Conservation (phyloP, 2,329 filamentous ascomycete species). For the Xylaria sp. region DNA sequence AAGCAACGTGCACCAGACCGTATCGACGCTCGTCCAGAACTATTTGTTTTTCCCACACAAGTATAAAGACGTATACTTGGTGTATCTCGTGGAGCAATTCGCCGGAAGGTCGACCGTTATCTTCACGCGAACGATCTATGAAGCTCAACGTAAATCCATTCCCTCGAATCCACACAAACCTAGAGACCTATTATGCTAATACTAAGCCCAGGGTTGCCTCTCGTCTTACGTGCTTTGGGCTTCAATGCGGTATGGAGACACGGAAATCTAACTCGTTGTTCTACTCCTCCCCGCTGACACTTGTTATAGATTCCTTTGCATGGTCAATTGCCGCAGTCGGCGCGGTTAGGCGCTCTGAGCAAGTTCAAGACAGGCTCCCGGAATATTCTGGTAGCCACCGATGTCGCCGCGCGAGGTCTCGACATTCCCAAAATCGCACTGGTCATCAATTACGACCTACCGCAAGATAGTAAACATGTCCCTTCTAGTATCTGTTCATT, state of each 20-base stretch:
- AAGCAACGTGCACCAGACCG: conserved; percentile 6
- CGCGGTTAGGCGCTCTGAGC: conserved; percentile 85
- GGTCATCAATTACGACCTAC: conserved; percentile 75
- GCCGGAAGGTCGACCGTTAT: conserved; percentile 88
- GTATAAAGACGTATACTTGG: conserved; percentile 89
- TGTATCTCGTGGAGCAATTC: conserved; percentile 87
- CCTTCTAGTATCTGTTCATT: neutral
- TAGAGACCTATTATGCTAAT: neutral
- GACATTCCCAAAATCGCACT: conserved; percentile 93
- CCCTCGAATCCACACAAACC: too few relatives aligned
- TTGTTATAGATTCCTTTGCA: conserved; percentile 5
- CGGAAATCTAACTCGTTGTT: neutral
- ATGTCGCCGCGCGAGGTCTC: conserved; percentile 79
- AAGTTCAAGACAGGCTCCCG: conserved; percentile 87
- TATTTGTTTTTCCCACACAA: conserved; percentile 81
- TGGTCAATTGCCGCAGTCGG: conserved; percentile 86
- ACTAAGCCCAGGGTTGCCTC: conserved; percentile 3
- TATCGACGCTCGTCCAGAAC: conserved; percentile 10
- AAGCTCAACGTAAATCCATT: conserved; percentile 69
- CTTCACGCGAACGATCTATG: conserved; percentile 92
- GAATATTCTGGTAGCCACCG: conserved; percentile 90
- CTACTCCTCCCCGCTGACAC: neutral
- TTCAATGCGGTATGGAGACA: neutral
- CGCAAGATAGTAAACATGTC: conserved; percentile 23
- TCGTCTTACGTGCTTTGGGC: conserved; percentile 2